Evolutionary conservation across 495 filamentous ascomycete species (phyloP), one percentile per base, ranked within the genome.

Genomic region (Aspergillus carlsbadensis): DNA sequence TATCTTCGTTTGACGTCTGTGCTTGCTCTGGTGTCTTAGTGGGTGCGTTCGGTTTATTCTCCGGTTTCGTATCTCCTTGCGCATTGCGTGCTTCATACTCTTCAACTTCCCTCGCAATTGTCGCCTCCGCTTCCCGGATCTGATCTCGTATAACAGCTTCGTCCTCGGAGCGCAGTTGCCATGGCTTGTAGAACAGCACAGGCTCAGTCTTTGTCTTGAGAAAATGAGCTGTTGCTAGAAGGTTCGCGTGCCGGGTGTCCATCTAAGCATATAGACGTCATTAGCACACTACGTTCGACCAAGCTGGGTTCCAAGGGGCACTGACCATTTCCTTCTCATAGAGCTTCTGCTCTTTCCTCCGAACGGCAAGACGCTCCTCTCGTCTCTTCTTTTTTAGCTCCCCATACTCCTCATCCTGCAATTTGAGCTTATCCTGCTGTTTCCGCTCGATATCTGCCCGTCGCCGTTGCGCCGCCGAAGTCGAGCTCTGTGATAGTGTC

Each of bases 381-480:
- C 85, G 70, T 61, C 79, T 80, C 62, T 79, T 77, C 72, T 81
- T 84, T 64, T 82, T 84, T 61, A 82, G 78, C 65, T 91, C 89
- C 59, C 88, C 81, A 47, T 81, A 78, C 69, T 87, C 85, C 60
- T 85, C 84, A 62, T 83, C 85, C 71, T 91, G 88, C 60, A 83
- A 74, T 65, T 88, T 86, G 39, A 88, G 77, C 74, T 91, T 92
- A 63, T 90, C 90, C 70, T 92, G 86, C 69, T 94, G 90, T 65
- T 89, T 88, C 65, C 85, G 87, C 73, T 98, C 92, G 65, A 96
- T 93, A 66, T 98, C 93, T 56, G 83, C 84, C 49, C 93, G 84
- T 61, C 86, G 87, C 70, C 84, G 89, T 63, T 90, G 87, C 65
- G 89, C 83, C 62, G 83, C 77, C 43, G 79, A 75, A 34, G 67